Base-by-base conservation (phyloP, 2,329 filamentous ascomycete species). In the Stachybotrys echinatus region DNA sequence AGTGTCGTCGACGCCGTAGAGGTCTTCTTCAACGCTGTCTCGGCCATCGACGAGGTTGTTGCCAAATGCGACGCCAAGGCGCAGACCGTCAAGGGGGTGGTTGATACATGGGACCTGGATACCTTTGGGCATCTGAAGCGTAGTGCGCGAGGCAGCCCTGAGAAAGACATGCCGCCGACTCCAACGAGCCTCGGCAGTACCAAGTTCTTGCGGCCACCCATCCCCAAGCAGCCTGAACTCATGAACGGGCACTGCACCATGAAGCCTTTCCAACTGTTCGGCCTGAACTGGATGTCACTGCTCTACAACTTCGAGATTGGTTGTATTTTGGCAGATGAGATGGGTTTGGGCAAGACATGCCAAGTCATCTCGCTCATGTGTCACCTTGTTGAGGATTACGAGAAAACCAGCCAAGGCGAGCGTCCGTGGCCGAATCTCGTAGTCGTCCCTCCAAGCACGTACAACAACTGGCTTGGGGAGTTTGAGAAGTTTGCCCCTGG, bases 271-370 rank as follows among this genome's bases (percentile, higher is more conserved):
- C 94, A 99, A 65, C 73, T 97, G 19, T 90, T 95, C 23, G 94
- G 94, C 4, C 79, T 99, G 47, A 97, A 97, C 64, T 99, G 94
- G 94, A 80, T 99, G 62, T 84, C 85, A 49, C 71, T 97, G 43
- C 77, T 99, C 14, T 95, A 90, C 71, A 78, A 85, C 48, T 84
- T 88, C 51, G 78, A 84, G 23, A 80, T 95, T 47, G 92, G 89
- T 43, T 92, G 91, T 54, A 97, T 99, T 50, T 75, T 99, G 18
- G 94, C 94, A 2, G 94, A 99, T 64, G 94, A 99, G 64, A 99
- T 99, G 94, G 94, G 89, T 47, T 74, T 92, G 39, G 94, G 94
- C 43, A 99, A 99, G 75, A 99, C 94, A 0, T 96, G 91, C 60
- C 92, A 99, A 62, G 90, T 97, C 54, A 96, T 99, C 58, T 85